Evolutionary conservation across 2,329 filamentous ascomycete species (phyloP).

Genomic region (Monilinia laxa): DNA sequence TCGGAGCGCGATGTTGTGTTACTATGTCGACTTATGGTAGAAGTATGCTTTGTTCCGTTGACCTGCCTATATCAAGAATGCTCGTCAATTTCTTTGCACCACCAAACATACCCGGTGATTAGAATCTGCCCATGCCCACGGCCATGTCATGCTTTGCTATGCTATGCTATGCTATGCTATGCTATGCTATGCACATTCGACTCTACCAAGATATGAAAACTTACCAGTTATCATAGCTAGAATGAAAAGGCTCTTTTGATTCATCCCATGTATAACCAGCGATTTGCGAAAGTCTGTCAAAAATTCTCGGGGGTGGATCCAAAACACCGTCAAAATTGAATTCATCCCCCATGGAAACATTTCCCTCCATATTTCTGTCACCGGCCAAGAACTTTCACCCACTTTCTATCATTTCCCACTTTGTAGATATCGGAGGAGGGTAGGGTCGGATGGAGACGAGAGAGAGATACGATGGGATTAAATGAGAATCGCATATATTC

Average conservation of each 20-base stretch:
- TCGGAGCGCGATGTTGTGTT: conserved; percentile 37
- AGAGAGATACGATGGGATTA: no score
- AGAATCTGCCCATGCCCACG: background rate
- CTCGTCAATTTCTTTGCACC: background rate
- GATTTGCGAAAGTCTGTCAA: conserved; percentile 70
- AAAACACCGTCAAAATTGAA: conserved; percentile 48
- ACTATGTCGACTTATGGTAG: conserved; percentile 32
- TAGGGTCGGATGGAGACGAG: background rate
- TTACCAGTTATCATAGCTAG: conserved; percentile 86
- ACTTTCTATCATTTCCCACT: conserved; percentile 16
- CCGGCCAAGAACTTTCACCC: background rate
- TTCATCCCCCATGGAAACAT: conserved; percentile 32
- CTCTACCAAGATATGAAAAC: conserved; percentile 26
- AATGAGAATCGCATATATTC: background rate
- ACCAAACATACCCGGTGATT: background rate
- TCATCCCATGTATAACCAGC: conserved; percentile 78
- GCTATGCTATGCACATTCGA: background rate
- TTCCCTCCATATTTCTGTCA: conserved; percentile 34
- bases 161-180: background rate
- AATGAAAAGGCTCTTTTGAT: conserved; percentile 55
- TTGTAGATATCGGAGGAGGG: conserved; percentile 23
- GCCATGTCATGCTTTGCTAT: background rate
- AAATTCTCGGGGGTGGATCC: conserved; percentile 66
- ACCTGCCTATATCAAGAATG: conserved; percentile 54
- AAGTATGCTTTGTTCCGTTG: conserved; percentile 53